Conservation (phyloP, 2,329 filamentous ascomycete species). For the Fusarium proliferatum region DNA sequence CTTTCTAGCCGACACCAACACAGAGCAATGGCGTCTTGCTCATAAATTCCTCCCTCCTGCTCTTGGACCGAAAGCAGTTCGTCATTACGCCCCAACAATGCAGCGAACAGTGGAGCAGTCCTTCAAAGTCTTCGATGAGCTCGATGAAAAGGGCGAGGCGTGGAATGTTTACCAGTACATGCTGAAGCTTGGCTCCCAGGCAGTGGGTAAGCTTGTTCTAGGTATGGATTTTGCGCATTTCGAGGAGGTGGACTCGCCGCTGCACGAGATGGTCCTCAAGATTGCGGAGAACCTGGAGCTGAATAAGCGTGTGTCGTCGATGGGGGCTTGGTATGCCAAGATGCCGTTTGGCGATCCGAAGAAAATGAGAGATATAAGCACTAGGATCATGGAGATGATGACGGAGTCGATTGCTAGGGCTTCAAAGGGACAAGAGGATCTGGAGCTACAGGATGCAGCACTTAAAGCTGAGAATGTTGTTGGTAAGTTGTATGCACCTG, state of each 20-base stretch:
- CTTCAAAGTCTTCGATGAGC: conserved; percentile 61
- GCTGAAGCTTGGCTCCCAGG: conserved; percentile 60
- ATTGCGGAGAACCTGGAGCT: conserved; percentile 64
- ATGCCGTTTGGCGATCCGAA: conserved; percentile 69
- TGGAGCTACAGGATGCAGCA: conserved; percentile 61
- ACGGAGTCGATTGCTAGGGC: conserved; percentile 51
- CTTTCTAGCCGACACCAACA: conserved; percentile 62
- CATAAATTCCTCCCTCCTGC: conserved; percentile 73
- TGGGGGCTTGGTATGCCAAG: conserved; percentile 65
- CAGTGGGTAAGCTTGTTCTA: conserved; percentile 57
- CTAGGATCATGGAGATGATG: conserved; percentile 52
- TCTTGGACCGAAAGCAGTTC: conserved; percentile 67
- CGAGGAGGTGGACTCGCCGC: conserved; percentile 54
- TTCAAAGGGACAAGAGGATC: conserved; percentile 50
- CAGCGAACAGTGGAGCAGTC: conserved; percentile 62
- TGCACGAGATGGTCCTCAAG: conserved; percentile 61
- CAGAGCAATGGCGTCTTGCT: conserved; percentile 59
- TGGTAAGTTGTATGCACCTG: neutral
- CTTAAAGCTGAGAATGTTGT: conserved; percentile 58
- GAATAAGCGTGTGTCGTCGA: conserved; percentile 67
- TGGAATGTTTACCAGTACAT: conserved; percentile 63
- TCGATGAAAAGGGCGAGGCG: conserved; percentile 59
- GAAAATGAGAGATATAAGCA: conserved; percentile 51
- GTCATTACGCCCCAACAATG: conserved; percentile 70
- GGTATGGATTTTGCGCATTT: conserved; percentile 61